Evolutionary conservation across 257 asterid genomes (phyloP).

Genomic region (Nyctanthes arbortristis): DNA sequence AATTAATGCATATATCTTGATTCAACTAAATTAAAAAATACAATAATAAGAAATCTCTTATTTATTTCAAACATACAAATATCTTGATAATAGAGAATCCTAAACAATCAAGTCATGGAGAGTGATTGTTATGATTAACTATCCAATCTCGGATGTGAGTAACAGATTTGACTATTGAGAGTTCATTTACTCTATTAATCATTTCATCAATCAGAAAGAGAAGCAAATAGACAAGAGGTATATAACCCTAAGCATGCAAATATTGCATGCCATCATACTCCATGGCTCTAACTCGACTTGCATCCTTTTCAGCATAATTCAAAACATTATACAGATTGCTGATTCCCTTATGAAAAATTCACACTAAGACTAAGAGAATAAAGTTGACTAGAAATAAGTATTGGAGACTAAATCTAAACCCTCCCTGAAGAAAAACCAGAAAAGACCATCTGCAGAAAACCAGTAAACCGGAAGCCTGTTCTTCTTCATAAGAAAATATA

Average conservation of each 20-base stretch:
- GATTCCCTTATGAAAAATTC: neutral
- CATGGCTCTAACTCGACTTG: neutral
- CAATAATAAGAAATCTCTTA: neutral
- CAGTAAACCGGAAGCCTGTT: neutral
- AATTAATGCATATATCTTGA: neutral
- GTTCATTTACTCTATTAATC: neutral
- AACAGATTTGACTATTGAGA: neutral
- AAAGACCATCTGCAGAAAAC: neutral
- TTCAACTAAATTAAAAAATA: neutral
- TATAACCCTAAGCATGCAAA: neutral
- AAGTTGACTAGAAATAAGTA: neutral
- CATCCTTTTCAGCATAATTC: neutral
- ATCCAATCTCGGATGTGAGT: neutral
- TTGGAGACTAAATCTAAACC: neutral
- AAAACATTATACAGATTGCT: neutral
- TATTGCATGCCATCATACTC: neutral
- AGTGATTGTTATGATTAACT: neutral
- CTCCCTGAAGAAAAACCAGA: neutral
- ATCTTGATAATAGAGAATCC: neutral
- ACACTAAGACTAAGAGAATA: neutral
- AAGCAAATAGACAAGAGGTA: neutral
- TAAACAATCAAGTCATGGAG: neutral
- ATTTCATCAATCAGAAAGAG: neutral
- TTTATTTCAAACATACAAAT: neutral
- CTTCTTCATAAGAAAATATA: neutral